These are phyloP conservation scores for Sarocladiaceae sp. DNA, from an alignment of 2,329 filamentous ascomycete genomes.

Conservation along the genomic window DNA sequence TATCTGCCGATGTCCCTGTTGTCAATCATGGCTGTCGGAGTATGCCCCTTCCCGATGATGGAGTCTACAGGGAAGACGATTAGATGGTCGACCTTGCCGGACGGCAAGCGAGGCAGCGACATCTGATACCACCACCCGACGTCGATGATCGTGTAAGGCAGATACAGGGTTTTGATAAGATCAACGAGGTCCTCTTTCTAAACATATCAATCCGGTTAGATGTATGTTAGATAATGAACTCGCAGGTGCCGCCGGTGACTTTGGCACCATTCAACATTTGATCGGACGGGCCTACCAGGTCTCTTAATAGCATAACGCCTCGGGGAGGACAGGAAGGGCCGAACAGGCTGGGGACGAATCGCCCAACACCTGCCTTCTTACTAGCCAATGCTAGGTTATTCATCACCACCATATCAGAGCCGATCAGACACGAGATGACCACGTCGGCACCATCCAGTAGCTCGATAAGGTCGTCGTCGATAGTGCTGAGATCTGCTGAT, in stretches of 20 bases:
- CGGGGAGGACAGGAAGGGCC: constrained; percentile 36
- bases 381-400: constrained; percentile 42
- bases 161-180: constrained; percentile 39
- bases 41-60: constrained; percentile 43
- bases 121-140: constrained; percentile 56
- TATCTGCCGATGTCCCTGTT: constrained; percentile 49
- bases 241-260: too few species aligned
- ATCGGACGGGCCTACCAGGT: too few species aligned
- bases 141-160: constrained; percentile 54
- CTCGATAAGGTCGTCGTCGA: not conserved
- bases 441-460: constrained; percentile 17
- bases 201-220: not conserved
- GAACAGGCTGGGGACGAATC: constrained; percentile 49
- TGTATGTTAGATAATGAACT: too few species aligned
- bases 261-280: too few species aligned
- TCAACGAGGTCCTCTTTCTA: constrained; percentile 47
- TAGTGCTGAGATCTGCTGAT: not conserved
- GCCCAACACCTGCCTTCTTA: constrained; percentile 42
- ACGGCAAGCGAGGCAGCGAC: constrained; percentile 23
- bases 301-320: constrained; percentile 23
- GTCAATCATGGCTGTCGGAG: constrained; percentile 39
- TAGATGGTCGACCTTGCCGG: constrained; percentile 27
- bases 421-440: constrained; percentile 38
- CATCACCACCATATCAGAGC: constrained; percentile 32
- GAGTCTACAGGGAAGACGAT: too few species aligned